phyloP scores from a whole-genome alignment of 305 asterid species.

The Andrographis paniculata region DNA sequence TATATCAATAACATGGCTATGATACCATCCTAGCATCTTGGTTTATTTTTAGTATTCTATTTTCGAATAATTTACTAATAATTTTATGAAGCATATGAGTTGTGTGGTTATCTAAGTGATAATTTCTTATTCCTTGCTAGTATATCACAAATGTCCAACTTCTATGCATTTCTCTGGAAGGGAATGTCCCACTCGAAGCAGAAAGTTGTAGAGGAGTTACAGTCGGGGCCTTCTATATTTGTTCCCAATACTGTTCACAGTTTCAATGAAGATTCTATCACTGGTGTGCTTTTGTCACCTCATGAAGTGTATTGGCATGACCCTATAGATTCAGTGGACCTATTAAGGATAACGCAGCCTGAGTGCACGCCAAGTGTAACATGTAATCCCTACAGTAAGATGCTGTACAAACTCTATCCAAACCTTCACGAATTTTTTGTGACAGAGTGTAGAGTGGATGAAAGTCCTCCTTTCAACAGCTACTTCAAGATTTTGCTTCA shows the following conservation, averaged over 20 bases:
- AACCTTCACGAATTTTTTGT: constrained; percentile 80
- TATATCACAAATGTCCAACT: constrained; percentile 76
- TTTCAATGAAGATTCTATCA: constrained; percentile 46
- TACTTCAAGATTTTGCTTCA: constrained; percentile 74
- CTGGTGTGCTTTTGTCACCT: constrained; percentile 65
- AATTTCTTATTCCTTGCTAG: constrained; percentile 35
- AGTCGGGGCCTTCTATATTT: constrained; percentile 68
- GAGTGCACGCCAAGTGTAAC: constrained; percentile 24
- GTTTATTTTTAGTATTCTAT: neutral
- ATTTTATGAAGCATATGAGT: constrained; percentile 2
- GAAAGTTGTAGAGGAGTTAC: constrained; percentile 46
- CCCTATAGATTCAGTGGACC: constrained; percentile 43
- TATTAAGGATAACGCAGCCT: constrained; percentile 26
- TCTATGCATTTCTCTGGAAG: constrained; percentile 71
- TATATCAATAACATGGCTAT: too few species aligned
- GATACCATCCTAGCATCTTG: neutral
- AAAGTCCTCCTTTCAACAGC: constrained; percentile 52
- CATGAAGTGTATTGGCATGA: constrained; percentile 85
- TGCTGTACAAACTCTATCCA: constrained; percentile 56
- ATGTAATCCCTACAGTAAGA: constrained; percentile 30
- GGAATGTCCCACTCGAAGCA: constrained; percentile 54
- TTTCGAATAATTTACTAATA: neutral
- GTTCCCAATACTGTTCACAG: constrained; percentile 46
- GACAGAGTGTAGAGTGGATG: constrained; percentile 75
- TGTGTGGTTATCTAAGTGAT: neutral